Percentiles rank a stretch among this genome's conserved stretches.
Evolutionary conservation across 257 asterid genomes (phyloP).

Genomic region (Henckelia pumila): DNA sequence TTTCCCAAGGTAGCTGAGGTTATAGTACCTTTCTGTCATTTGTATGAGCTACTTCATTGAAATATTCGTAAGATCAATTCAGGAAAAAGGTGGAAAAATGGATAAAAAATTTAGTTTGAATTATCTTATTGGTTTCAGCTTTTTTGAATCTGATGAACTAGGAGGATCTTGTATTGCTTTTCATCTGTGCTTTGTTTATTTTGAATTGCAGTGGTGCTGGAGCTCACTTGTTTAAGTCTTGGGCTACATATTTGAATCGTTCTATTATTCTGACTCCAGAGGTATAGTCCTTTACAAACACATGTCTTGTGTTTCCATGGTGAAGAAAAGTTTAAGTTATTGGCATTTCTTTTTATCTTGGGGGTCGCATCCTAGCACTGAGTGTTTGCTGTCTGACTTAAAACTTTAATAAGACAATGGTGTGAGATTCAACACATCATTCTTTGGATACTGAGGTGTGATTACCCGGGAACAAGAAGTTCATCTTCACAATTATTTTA

Average conservation of each 20-base stretch:
- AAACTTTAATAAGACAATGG: no score
- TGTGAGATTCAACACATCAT: no score
- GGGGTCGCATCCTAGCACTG: not conserved
- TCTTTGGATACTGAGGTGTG: no score
- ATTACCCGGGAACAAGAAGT: not conserved
- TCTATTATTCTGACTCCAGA: constrained; percentile 95
- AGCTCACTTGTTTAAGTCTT: constrained; percentile 96
- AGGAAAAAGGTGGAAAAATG: not conserved
- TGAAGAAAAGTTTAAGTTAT: not conserved
- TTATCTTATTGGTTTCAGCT: not conserved
- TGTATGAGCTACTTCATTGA: not conserved
- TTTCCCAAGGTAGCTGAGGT: constrained; percentile 68
- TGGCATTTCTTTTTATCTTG: not conserved
- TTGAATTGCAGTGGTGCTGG: constrained; percentile 86
- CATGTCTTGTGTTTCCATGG: not conserved
- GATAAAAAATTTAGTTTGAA: not conserved
- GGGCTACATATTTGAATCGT: constrained; percentile 82
- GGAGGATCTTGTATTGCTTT: constrained; percentile 12
- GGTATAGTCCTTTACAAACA: constrained; percentile 39
- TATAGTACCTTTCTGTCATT: not conserved
- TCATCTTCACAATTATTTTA: not conserved
- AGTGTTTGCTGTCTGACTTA: no score
- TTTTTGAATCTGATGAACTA: constrained; percentile 5
- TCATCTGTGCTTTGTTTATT: constrained; percentile 23
- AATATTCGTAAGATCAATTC: not conserved